These are phyloP conservation scores for Russula ochroleuca DNA, from an alignment of 768 basidiomycete genomes.

Conservation along the genomic window DNA sequence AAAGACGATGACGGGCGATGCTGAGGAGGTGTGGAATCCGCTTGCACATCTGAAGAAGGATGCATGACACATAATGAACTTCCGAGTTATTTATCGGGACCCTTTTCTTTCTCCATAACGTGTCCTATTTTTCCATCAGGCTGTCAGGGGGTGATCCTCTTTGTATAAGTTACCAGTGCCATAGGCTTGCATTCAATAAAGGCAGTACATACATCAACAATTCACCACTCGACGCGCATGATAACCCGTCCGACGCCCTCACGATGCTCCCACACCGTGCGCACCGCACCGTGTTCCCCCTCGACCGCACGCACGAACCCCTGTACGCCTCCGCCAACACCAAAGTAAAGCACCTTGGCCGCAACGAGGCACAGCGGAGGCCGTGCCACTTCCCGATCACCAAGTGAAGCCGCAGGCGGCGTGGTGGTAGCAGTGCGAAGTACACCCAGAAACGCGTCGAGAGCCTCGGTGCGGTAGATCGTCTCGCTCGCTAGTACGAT, in stretches of 20 bases:
- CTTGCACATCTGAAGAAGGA: slow-evolving; percentile 13
- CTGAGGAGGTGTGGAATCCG: slow-evolving; percentile 19
- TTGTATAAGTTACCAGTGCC: too few relatives aligned
- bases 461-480: slow-evolving; percentile 69
- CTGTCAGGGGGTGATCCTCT: not conserved
- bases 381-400: not conserved
- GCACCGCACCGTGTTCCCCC: slow-evolving; percentile 39
- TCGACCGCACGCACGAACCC: slow-evolving; percentile 61
- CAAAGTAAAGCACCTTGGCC: slow-evolving; percentile 91
- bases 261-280: slow-evolving; percentile 60
- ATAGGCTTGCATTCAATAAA: not conserved
- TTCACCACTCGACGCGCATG: slow-evolving; percentile 56
- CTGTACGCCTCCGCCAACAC: slow-evolving; percentile 83
- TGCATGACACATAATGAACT: not conserved
- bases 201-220: not conserved
- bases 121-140: not conserved
- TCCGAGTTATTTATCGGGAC: not conserved
- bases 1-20: not conserved
- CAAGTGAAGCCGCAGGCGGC: not conserved
- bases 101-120: not conserved
- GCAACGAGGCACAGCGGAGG: slow-evolving; percentile 64
- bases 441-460: slow-evolving; percentile 55
- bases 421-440: slow-evolving; percentile 34
- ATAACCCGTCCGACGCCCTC: slow-evolving; percentile 71
- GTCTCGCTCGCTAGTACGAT: slow-evolving; percentile 88